Base-by-base conservation (phyloP, 805 yeast species). In the Pichia phayaonensis region DNA sequence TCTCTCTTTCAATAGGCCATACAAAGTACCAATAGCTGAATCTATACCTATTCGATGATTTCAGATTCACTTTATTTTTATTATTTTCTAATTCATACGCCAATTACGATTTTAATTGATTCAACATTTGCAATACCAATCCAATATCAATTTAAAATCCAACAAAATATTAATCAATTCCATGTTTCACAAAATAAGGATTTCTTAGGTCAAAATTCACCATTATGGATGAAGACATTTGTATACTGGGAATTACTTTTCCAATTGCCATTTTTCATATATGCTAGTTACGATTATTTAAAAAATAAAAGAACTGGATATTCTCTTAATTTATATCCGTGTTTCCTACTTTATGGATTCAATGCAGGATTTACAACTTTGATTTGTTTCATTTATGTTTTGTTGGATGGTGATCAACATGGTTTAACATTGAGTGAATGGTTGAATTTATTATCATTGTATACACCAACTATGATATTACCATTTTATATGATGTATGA, bases 301-400 rank as follows among this genome's bases (percentile, higher is more conserved):
- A 50, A 44, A 26, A 59, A 57, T 44, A 45, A 48, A 11, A 42
- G 42, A 24, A 44, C 48, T 42, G 43, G 48, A 20, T 63, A 48
- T 55, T 65, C 54, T 52, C 60, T 47, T 55, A 63, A 40, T 12
- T 27, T 52, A 21, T 55, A 56, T 47, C 61, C 61, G 10, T 50
- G 23, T 61, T 64, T 83, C 56, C 68, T 79, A 15, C 59, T 83
- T 7, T 92, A 94, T 65, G 96, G 92, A 3, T 76, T 86, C 58
- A 89, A 88, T 61, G 98, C 97, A 0, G 70, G 84, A 4, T 70
- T 85, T 47, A 89, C 97, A 6, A 89, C 97, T 0, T 64, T 82
- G 38, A 77, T 82, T 23, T 92, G 97, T 63, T 66, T 86, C 55
- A 62, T 74, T n/a, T 75, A 78, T 57, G 73, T 83, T 16, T 58